Evolutionary conservation across 164 flowering plant genomes (phyloP).

Genomic region (Pachysandra terminalis): DNA sequence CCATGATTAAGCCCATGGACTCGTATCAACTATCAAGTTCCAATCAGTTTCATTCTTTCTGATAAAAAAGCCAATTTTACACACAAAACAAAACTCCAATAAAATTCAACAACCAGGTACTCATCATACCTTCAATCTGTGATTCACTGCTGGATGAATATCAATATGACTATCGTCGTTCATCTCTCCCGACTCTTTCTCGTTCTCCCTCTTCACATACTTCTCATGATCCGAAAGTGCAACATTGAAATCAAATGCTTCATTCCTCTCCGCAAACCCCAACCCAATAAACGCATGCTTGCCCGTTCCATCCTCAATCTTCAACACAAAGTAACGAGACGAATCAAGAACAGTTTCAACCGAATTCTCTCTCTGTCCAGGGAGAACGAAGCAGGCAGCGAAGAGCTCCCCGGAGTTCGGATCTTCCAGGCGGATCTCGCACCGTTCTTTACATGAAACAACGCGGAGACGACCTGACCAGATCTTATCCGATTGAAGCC

Average conservation of each 20-base stretch:
- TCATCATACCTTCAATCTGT: constrained; percentile 73
- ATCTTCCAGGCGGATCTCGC: constrained; percentile 98
- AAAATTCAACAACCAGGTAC: background rate
- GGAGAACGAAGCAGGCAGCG: constrained; percentile 86
- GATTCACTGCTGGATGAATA: constrained; percentile 98
- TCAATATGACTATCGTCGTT: constrained; percentile 55
- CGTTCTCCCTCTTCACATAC: constrained; percentile 78
- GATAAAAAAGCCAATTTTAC: background rate
- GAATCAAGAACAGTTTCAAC: constrained; percentile 96
- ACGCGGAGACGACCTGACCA: constrained; percentile 97
- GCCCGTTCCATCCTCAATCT: constrained; percentile 90
- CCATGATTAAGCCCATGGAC: background rate
- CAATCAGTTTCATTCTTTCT: background rate
- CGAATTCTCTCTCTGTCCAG: constrained; percentile 79
- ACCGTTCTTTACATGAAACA: constrained; percentile 72
- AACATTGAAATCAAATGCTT: constrained; percentile 99
- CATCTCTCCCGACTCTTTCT: constrained; percentile 50
- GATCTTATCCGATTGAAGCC: constrained; percentile 98
- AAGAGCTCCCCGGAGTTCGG: constrained; percentile 89
- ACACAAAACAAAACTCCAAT: background rate
- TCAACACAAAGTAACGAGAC: constrained; percentile 88
- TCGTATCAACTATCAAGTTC: background rate
- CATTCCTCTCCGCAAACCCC: constrained; percentile 90
- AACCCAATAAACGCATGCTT: constrained; percentile 96
- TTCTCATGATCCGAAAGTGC: constrained; percentile 97